Evolutionary conservation across 768 basidiomycete genomes (phyloP).

Genomic region (Sporobolomyces pararoseus): DNA sequence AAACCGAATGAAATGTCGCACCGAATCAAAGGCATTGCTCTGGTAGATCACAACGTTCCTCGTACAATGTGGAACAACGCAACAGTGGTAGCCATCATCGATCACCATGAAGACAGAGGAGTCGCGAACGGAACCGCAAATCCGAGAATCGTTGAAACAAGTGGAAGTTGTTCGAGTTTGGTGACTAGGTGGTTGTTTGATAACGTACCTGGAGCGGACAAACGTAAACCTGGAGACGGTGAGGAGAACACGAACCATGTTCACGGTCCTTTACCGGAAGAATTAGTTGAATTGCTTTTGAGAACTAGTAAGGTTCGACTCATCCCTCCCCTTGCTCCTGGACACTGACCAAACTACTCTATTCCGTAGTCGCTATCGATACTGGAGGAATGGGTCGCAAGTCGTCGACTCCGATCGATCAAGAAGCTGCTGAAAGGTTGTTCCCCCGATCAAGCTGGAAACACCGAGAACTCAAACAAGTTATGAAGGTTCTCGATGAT

Average conservation of each 20-base stretch:
- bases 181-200: constrained; percentile 31
- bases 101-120: constrained; percentile 37
- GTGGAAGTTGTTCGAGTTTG: constrained; percentile 29
- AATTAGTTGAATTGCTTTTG: constrained; percentile 37
- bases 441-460: constrained; percentile 9
- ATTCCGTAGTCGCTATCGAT: constrained; percentile 35
- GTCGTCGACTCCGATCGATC: constrained; percentile 10
- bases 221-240: background rate
- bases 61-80: constrained; percentile 14
- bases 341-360: no score
- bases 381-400: constrained; percentile 16
- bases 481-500: constrained; percentile 29
- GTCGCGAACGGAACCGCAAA: constrained; percentile 21
- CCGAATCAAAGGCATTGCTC: constrained; percentile 37
- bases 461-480: constrained; percentile 15
- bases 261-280: constrained; percentile 25
- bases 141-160: constrained; percentile 31
- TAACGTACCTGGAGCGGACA: constrained; percentile 7
- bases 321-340: background rate
- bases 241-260: background rate
- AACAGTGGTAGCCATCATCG: constrained; percentile 23
- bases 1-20: constrained; percentile 36
- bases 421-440: constrained; percentile 4
- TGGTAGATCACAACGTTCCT: constrained; percentile 42
- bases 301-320: constrained; percentile 21